These are phyloP conservation scores for Stereocaulon alpinum DNA, from an alignment of 495 filamentous ascomycete species.

Conservation along the genomic window DNA sequence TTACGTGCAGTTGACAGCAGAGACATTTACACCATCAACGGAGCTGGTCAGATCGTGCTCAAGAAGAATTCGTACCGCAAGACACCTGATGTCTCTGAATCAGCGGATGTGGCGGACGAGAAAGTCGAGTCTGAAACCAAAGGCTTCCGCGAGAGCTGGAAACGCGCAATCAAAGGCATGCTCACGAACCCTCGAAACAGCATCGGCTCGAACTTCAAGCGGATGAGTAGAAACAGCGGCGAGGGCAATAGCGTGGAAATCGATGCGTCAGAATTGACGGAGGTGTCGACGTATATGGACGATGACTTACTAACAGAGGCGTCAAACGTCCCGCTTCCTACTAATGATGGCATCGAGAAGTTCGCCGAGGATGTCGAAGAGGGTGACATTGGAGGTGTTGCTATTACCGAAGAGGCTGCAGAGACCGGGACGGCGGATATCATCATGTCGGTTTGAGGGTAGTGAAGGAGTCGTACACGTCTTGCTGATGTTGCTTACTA, in stretches of 20 bases:
- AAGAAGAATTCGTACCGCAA: conserved; percentile 3
- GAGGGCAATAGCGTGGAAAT: conserved; percentile 2
- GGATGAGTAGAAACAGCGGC: conserved; percentile 4
- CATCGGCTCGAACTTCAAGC: background rate
- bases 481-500: background rate
- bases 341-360: conserved; percentile 10
- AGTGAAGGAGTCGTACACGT: background rate
- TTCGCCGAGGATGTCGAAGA: conserved; percentile 18
- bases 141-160: conserved; percentile 18
- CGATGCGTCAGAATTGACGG: conserved; percentile 16
- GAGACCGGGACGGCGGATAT: conserved; percentile 42
- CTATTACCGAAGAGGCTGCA: conserved; percentile 48
- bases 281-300: conserved; percentile 16
- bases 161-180: conserved; percentile 18
- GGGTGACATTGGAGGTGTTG: conserved; percentile 42
- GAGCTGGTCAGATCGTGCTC: background rate
- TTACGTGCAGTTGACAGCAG: conserved; percentile 12
- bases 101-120: conserved; percentile 8
- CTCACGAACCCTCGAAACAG: conserved; percentile 5
- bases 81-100: background rate
- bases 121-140: conserved; percentile 16
- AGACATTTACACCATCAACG: background rate
- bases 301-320: conserved; percentile 18
- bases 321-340: conserved; percentile 10
- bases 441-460: conserved; percentile 30